Base-by-base conservation (phyloP, 768 basidiomycete genomes). In the Macrocybe gigantea region DNA sequence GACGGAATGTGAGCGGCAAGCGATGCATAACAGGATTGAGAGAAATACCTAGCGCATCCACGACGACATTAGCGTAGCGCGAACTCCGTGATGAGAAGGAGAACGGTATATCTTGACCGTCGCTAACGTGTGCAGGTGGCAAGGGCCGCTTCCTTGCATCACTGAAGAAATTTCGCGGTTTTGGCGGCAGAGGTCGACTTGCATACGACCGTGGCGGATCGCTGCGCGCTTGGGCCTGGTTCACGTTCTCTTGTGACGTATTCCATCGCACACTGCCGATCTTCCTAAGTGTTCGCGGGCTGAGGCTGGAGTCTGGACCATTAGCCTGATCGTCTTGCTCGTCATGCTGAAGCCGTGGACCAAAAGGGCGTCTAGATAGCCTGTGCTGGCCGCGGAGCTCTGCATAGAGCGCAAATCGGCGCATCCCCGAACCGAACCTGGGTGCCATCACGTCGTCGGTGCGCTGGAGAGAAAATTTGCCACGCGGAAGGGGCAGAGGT, bases 41-140 rank as follows among this genome's bases (percentile, higher is more conserved):
- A 13, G 31, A 30, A 6, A 14, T 37, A 41, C 38, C 34, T 41
- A 33, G 34, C 5, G 33, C 39, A 15, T 42, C 22, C 30, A 29
- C 47, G 14, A 15, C 29, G 12, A 14, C 9, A 41, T 41, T 38
- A 9, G 30, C 37, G 31, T 36, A 37, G 15, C 37, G 33, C 3
- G 45, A 36, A 33, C 9, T 41, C 33, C 49, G 38, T 5, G 40
- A 41, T 31, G 45, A 50, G 13, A 50, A 50, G 5, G 33, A 38
- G 40, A 51, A 51, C 11, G 49, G 49, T 9, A 50, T 36, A 36
- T 50, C 42, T 29, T 50, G 30, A 12, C 29, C 22, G 39, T 41
- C 33, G 38, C 13, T 31, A 10, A 12, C 32, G 12, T 44, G 22
- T 10, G 45, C 41, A 10, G 48, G 34, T 49, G 48, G 48, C 6